A percentile compares a stretch with the other conserved stretches of the same genome.
Conservation (phyloP, 495 filamentous ascomycete species). For the Paragyromitra xinjiangensis region DNA sequence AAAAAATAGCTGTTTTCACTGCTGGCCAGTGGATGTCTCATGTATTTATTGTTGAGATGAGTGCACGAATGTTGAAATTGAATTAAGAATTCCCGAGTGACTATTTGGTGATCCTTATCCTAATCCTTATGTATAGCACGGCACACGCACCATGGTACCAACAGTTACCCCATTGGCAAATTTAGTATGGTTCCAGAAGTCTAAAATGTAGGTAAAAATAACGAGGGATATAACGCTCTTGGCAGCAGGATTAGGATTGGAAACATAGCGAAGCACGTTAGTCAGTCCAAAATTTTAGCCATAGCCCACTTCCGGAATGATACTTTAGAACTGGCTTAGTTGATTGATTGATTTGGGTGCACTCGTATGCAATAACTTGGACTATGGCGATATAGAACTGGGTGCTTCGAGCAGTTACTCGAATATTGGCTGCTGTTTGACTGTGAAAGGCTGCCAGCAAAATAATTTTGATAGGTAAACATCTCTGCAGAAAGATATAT, state of each 20-base stretch:
- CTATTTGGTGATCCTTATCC: constrained; percentile 4
- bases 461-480: not conserved
- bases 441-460: not conserved
- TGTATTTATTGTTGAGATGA: not conserved
- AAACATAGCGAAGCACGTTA: no score
- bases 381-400: no score
- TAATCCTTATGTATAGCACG: not conserved
- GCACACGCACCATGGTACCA: not conserved
- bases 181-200: no score
- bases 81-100: constrained; percentile 10
- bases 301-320: no score
- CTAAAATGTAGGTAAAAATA: no score
- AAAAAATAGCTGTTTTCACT: not conserved
- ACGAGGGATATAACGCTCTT: no score
- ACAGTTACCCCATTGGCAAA: not conserved
- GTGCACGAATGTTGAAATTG: not conserved
- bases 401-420: no score
- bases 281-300: no score
- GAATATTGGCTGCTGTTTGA: not conserved
- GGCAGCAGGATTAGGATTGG: no score
- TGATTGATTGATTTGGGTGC: no score
- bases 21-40: not conserved
- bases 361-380: no score
- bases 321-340: no score
- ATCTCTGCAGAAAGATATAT: not conserved